Evolutionary conservation across 2,329 filamentous ascomycete genomes (phyloP), one percentile per base, ranked within the genome.

Genomic region (Fonsecaea multimorphosa): DNA sequence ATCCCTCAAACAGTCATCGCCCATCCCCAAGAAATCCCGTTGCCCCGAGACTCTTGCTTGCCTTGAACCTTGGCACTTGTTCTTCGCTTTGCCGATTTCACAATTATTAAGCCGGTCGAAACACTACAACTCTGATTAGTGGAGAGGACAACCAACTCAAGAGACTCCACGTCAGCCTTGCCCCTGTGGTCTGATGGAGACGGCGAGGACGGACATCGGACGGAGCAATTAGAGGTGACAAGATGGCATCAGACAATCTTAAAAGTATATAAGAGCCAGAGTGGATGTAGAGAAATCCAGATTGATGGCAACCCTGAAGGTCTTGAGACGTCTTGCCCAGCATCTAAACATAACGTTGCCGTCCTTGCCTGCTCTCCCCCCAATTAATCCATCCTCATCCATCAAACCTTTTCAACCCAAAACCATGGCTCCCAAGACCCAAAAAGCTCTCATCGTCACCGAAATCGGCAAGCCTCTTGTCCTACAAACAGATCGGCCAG

Each of bases 401-500:
- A 51, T 14, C 31, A 12, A 14, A 31, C 7, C 24, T 2, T 8
- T 12, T 12, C 19, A 24, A 12, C 19, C 44, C 11, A 12, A 11
- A 8, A 60, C 19, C 27, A 63, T 65, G 61, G 49, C 32, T 52
- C 61, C 67, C 12, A 40, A 63, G 24, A 68, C 61, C 19, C 66
- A 68, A 12, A 70, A 67, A 31, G 66, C 66, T 24, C 53, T 68
- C 3, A 1, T 66, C 7, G 60, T 70, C 53, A 66, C 60, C 14
- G 63, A 64, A 31, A 14, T 68, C 7, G 66, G 66, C 19, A 62
- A 68, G 51, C 68, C 68, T 29, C 34, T 70, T 5, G 63, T 49
- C 22, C 61, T 70, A 2, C 38, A 58, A 12, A 64, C 49, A 16
- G 61, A 64, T 12, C 51, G 68, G 3, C 70, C 74, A 24, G 69